Conservation (phyloP, 805 yeast species). For the Candida insectalens region DNA sequence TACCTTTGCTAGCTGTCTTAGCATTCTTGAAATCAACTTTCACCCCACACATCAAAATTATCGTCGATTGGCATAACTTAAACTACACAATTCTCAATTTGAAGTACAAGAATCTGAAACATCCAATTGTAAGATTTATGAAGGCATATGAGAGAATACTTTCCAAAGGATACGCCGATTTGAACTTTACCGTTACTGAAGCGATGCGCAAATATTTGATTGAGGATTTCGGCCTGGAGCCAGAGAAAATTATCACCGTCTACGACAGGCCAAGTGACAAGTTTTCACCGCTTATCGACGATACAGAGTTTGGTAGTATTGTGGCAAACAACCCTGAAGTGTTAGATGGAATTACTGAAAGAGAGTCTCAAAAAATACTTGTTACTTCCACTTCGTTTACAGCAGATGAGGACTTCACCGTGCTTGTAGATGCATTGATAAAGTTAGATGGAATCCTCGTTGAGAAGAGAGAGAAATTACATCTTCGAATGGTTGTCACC, state of each 20-base stretch:
- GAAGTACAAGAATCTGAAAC: constrained; percentile 40
- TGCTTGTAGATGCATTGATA: constrained; percentile 60
- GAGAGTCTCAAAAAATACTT: constrained; percentile 45
- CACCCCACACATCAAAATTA: constrained; percentile 41
- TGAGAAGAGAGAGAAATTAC: constrained; percentile 26
- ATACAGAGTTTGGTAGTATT: constrained; percentile 20
- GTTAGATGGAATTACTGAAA: constrained; percentile 16
- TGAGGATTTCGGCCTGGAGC: constrained; percentile 41
- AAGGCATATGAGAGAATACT: constrained; percentile 54
- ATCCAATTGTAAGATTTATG: constrained; percentile 55
- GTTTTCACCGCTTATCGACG: constrained; percentile 41
- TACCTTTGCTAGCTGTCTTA: constrained; percentile 67
- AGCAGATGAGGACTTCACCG: constrained; percentile 81
- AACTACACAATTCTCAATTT: constrained; percentile 76
- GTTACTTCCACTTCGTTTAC: constrained; percentile 91
- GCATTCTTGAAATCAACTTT: constrained; percentile 40
- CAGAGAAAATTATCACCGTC: constrained; percentile 48
- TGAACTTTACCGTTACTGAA: constrained; percentile 73
- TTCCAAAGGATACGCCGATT: constrained; percentile 50
- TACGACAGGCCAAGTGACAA: constrained; percentile 78
- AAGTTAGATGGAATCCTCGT: constrained; percentile 36
- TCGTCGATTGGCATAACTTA: constrained; percentile 95
- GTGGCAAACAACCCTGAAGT: constrained; percentile 26
- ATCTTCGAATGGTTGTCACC: constrained; percentile 69
- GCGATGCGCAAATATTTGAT: constrained; percentile 57